Percentiles rank a stretch among this genome's conserved stretches.
These are phyloP conservation scores for Halenospora varia DNA, from an alignment of 495 filamentous ascomycete genomes.

Conservation along the genomic window DNA sequence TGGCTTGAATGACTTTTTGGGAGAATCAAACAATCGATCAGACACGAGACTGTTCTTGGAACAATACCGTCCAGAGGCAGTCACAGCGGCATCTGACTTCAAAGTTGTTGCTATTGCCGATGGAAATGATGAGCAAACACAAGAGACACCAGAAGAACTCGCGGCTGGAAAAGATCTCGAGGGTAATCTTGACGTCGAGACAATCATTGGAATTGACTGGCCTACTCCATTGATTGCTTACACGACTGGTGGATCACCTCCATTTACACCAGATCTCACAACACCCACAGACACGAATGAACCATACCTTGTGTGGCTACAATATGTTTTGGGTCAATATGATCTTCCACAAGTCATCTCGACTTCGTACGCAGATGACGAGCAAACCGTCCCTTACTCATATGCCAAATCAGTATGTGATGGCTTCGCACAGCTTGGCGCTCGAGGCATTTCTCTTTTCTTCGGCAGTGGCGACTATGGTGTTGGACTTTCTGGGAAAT, in stretches of 20 bases:
- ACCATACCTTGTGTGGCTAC: slow-evolving; percentile 49
- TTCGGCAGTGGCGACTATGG: slow-evolving; percentile 71
- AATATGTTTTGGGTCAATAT: slow-evolving; percentile 58
- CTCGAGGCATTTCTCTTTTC: slow-evolving; percentile 65
- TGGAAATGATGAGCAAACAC: slow-evolving; percentile 56
- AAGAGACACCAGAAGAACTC: slow-evolving; percentile 31
- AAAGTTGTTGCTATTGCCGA: slow-evolving; percentile 58
- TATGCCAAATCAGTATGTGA: slow-evolving; percentile 65
- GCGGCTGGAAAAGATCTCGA: slow-evolving; percentile 44
- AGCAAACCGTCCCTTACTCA: slow-evolving; percentile 54
- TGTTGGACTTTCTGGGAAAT: slow-evolving; percentile 46
- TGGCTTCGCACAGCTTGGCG: slow-evolving; percentile 64
- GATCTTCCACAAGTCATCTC: slow-evolving; percentile 67
- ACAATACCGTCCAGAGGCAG: slow-evolving; percentile 47
- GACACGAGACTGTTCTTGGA: slow-evolving; percentile 50
- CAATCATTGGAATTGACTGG: slow-evolving; percentile 56
- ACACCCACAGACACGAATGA: slow-evolving; percentile 28
- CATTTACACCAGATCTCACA: slow-evolving; percentile 50
- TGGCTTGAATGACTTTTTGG: slow-evolving; percentile 56
- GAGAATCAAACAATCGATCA: slow-evolving; percentile 64
- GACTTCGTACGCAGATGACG: slow-evolving; percentile 67
- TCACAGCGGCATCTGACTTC: slow-evolving; percentile 34
- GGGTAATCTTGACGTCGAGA: slow-evolving; percentile 70
- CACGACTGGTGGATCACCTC: slow-evolving; percentile 58
- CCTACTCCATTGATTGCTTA: slow-evolving; percentile 58